These are phyloP conservation scores for Starmerella roubikii DNA, from an alignment of 805 yeast genomes.

Conservation along the genomic window DNA sequence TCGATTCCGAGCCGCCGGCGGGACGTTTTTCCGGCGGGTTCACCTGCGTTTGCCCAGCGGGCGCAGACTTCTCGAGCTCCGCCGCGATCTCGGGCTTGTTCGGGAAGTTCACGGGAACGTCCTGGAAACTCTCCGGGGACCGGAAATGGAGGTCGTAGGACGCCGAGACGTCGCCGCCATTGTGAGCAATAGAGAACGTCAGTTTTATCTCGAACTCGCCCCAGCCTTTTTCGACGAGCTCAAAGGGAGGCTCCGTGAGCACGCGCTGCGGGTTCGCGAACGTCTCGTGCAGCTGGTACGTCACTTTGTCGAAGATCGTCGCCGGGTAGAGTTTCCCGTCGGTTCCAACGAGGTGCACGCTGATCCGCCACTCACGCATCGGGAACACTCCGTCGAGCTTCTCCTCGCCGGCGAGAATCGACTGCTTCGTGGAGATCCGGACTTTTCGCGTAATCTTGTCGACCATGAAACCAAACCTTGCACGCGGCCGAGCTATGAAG, in stretches of 20 bases:
- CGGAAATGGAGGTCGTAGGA: conserved; percentile 81
- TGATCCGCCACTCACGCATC: conserved; percentile 85
- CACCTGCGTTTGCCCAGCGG: conserved; percentile 25
- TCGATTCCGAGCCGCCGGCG: conserved; percentile 22
- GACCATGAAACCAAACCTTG: too few species aligned
- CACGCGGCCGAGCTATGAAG: too few species aligned
- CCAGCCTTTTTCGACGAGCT: conserved; percentile 91
- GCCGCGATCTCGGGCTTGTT: conserved; percentile 59
- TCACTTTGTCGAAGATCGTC: conserved; percentile 75
- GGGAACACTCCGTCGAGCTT: conserved; percentile 86
- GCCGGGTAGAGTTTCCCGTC: conserved; percentile 79
- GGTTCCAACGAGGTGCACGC: conserved; percentile 59
- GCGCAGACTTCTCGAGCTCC: conserved; percentile 67
- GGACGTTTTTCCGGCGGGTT: conserved; percentile 28
- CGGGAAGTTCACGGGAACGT: conserved; percentile 67
- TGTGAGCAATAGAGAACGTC: conserved; percentile 61
- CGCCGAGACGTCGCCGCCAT: conserved; percentile 75
- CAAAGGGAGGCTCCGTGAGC: conserved; percentile 71
- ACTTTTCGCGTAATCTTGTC: conserved; percentile 63
- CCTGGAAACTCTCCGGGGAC: conserved; percentile 61
- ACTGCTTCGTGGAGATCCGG: conserved; percentile 76
- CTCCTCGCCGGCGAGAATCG: conserved; percentile 63
- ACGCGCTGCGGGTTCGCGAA: conserved; percentile 78
- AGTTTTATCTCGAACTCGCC: conserved; percentile 91
- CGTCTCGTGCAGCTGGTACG: conserved; percentile 89